Evolutionary conservation across 2,329 filamentous ascomycete genomes (phyloP), one percentile per base, ranked within the genome.

Genomic region (Ophiostoma populinum): DNA sequence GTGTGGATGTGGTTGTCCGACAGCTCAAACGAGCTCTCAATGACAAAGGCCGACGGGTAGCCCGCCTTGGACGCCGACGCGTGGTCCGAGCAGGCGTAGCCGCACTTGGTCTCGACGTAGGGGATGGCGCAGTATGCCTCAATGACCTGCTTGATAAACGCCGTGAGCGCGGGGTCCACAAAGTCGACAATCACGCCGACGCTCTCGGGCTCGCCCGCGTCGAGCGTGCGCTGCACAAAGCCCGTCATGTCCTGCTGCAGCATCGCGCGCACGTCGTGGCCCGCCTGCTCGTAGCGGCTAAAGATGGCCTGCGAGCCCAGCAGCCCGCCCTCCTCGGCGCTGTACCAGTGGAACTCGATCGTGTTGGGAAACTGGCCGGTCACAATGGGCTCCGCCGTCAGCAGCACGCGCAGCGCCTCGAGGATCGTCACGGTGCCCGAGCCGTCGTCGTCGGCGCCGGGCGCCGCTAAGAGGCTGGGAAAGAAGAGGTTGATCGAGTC

Each of bases 231-330:
- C 52, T 86, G 73, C 5, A 85, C 69, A 52, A 79, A 94, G 13
- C 87, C 87, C 2, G 83, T 92, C 87, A 95, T 95, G 56, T 95
- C 87, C 57, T 95, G 87, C 61, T 95, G 87, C 36, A 95, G 70
- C 90, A 95, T 95, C 22, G 87, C 87, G 59, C 87, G 92, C 54
- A 95, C 67, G 44, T 87, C 74, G 18, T 76, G 70, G 21, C 68
- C 66, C 16, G 69, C 57, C 52, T 75, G 72, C 55, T 80, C 75
- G 51, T 95, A 95, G 7, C 70, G 60, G 34, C 70, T 66, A 62
- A 94, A 95, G 53, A 95, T 80, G 36, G 80, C 86, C 54, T 93
- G 85, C 48, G 79, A 87, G 40, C 85, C 85, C 4, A 92, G 67
- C 30, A 93, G 63, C 22, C 86, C 85, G 34, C 78, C 83, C 55